phyloP scores from a whole-genome alignment of 495 filamentous ascomycete species.

The Evernia prunastri region DNA sequence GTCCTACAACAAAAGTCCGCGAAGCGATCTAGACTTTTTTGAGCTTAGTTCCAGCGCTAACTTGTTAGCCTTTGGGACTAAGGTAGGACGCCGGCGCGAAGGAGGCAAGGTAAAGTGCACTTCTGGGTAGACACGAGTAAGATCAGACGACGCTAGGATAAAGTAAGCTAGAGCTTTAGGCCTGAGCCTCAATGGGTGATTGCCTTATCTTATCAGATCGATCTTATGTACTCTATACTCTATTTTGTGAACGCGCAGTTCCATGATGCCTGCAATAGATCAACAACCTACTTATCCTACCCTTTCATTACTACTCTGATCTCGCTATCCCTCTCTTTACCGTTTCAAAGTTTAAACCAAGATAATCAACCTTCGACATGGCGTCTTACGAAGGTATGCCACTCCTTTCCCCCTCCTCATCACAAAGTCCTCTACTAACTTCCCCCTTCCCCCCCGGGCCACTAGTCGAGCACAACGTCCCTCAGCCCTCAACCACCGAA shows the following conservation, averaged over 20 bases:
- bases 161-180: neutral
- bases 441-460: too few relatives aligned
- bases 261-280: slow-evolving; percentile 1
- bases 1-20: too few relatives aligned
- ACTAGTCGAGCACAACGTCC: slow-evolving; percentile 79
- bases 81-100: too few relatives aligned
- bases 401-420: slow-evolving; percentile 7
- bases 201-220: neutral
- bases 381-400: slow-evolving; percentile 51
- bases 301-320: neutral
- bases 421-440: slow-evolving; percentile 15
- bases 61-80: too few relatives aligned
- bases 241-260: neutral
- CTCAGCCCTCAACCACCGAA: slow-evolving; percentile 32
- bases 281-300: neutral
- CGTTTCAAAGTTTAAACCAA: neutral
- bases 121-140: too few relatives aligned
- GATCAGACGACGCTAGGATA: too few relatives aligned
- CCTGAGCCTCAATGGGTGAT: too few relatives aligned
- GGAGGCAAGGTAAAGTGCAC: too few relatives aligned
- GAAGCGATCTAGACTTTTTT: too few relatives aligned
- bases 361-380: slow-evolving; percentile 34
- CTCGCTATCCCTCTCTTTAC: neutral
- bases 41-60: too few relatives aligned
- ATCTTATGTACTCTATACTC: neutral